Evolutionary conservation across 306 rosid species (phyloP).

Genomic region (Quercus wislizeni): DNA sequence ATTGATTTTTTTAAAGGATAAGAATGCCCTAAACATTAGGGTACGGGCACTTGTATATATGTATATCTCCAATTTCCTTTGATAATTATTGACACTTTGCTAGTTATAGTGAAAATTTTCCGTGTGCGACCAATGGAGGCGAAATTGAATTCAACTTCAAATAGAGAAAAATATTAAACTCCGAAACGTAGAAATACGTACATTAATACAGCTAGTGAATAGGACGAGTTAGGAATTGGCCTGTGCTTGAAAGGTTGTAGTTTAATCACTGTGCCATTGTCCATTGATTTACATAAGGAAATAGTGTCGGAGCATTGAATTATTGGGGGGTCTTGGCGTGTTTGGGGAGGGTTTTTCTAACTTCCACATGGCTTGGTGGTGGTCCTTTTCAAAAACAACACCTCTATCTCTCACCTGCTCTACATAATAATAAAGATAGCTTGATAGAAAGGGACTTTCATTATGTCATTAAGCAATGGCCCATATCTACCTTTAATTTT

Average conservation of each 20-base stretch:
- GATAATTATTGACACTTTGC: neutral
- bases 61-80: neutral
- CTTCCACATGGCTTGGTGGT: slow-evolving; percentile 30
- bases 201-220: neutral
- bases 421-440: slow-evolving; percentile 19
- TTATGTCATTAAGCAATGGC: neutral
- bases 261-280: neutral
- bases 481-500: neutral
- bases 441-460: slow-evolving; percentile 7
- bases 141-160: neutral
- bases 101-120: neutral
- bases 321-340: slow-evolving; percentile 4
- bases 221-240: neutral
- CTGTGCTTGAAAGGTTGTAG: neutral
- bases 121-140: neutral
- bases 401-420: slow-evolving; percentile 21
- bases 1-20: neutral
- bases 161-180: neutral
- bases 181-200: neutral
- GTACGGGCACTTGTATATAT: neutral
- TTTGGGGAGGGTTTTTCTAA: neutral
- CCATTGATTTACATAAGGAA: neutral
- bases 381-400: slow-evolving; percentile 35
- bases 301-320: neutral
- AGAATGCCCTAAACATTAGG: too few species aligned